Base-by-base conservation (phyloP, 306 rosid genomes). In the Acacia crassicarpa region DNA sequence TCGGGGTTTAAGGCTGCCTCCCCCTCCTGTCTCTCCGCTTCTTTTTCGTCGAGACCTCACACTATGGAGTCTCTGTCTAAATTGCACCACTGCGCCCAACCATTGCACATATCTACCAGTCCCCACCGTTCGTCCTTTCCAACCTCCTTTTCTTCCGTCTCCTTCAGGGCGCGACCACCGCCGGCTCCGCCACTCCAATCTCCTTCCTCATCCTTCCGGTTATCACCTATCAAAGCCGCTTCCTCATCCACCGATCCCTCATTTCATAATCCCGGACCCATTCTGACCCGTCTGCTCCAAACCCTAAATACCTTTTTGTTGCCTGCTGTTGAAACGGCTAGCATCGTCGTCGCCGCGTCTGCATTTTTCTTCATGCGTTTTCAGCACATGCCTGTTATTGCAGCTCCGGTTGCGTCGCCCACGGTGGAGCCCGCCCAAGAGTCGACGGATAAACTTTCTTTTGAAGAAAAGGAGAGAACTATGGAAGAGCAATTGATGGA, bases 341-440 rank as follows among this genome's bases (percentile, higher is more conserved):
- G 91, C 92, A 77, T 85, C 86, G 82, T 89, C 59, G 11, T 92
- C 4, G 94, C 94, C 25, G 94, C 97, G 4, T 84, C 97, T 22
- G 94, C 92, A 6, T 84, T 96, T 80, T 91, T 92, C 89, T 82
- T 92, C 80, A 78, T 88, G 83, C 94, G 94, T 40, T 72, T 91
- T 84, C 87, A 88, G 67, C 87, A 65, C 70, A 81, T 59, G 70
- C 84, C 93, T 16, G 94, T 88, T 70, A 4, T 88, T 53, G 98
- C 99, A 12, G 92, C 94, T 22, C 85, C 91, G 0, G 48, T 85
- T 62, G 58, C 92, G 0, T 76, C 89, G 2, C 49, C 90, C 17
- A 14, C 79, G 45, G 85, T 53, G 8, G 92, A 88, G 25, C 17
- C 88, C 51, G 14, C 62, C 17, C 59, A 74, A 23, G 83, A 89